Evolutionary conservation across 805 yeast species (phyloP), one percentile per base, ranked within the genome.

Genomic region (Lipomyces lipofer): DNA sequence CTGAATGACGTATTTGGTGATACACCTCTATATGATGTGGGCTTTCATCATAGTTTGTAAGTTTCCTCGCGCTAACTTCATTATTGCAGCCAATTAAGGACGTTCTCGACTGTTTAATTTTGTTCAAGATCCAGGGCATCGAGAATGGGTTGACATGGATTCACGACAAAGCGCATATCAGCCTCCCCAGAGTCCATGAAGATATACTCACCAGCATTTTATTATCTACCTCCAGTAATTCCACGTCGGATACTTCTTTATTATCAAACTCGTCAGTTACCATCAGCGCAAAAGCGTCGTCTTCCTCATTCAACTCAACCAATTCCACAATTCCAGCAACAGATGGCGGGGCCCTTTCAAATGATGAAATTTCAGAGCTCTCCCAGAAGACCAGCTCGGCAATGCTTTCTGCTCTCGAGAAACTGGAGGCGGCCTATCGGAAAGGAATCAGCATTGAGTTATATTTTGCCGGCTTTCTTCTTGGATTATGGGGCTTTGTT

Each of bases 91-190:
- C 61, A 9, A 44, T 62, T 12, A 1, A 86, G 27, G 77, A 84
- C 0, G 81, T 89, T 0, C 86, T 91, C 3, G 82, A 84, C 29
- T 92, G 99, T 71, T 80, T 88, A 2, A 74, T 94, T 35, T 92
- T 88, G 15, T 75, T 85, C 46, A 94, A 92, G 64, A 68, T 92
- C 5, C 75, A 75, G 12, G 75, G 78, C 21, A 73, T 89, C 2
- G 86, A 86, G 59, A 66, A 78, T 28, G 98, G 95, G 0, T 70
- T 91, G 51, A 78, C 83, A 1, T 94, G 97, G 97, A 72, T 90
- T 1, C 75, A 84, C 62, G 73, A 84, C 32, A 74, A 86, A 58
- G 75, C 90, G 2, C 74, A 80, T 13, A 69, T 90, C 1, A 60
- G 72, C 0, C 66, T 88, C 1, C 95, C 95, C 0, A 63, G 74